Conservation (phyloP, 257 asterid species). For the Ilex asprella region DNA sequence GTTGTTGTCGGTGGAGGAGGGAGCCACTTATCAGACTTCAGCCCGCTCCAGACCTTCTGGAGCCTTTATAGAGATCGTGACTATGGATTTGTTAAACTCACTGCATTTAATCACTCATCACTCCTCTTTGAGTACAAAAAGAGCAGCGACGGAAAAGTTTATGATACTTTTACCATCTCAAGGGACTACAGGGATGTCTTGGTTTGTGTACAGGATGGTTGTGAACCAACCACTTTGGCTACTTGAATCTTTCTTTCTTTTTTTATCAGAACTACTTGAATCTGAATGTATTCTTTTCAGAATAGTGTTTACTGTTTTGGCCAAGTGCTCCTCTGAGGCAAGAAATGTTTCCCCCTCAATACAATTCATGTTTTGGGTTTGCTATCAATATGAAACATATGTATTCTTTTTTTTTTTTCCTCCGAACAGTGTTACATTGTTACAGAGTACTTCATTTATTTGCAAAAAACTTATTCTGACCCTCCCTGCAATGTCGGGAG, state of each 20-base stretch:
- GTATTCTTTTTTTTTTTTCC: too few relatives aligned
- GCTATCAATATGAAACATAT: too few relatives aligned
- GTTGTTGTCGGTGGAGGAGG: constrained; percentile 55
- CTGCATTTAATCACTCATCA: constrained; percentile 14
- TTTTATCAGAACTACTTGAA: not conserved
- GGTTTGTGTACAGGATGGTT: not conserved
- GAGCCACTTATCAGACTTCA: constrained; percentile 52
- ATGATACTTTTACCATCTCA: not conserved
- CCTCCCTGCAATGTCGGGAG: too few relatives aligned
- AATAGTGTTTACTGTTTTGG: not conserved
- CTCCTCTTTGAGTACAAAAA: constrained; percentile 14
- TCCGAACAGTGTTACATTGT: too few relatives aligned
- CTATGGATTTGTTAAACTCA: constrained; percentile 16
- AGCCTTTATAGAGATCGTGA: constrained; percentile 70
- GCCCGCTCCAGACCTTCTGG: constrained; percentile 45
- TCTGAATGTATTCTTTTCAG: not conserved
- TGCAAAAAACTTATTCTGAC: too few relatives aligned
- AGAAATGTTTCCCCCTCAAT: too few relatives aligned
- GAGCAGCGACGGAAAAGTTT: not conserved
- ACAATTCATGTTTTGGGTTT: too few relatives aligned
- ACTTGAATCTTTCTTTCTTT: not conserved
- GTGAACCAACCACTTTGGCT: not conserved
- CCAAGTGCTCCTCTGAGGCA: too few relatives aligned
- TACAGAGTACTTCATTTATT: too few relatives aligned
- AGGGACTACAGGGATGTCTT: not conserved